Evolutionary conservation across 2,329 filamentous ascomycete species (phyloP).

Genomic region (Chrysoporthe puriensis): DNA sequence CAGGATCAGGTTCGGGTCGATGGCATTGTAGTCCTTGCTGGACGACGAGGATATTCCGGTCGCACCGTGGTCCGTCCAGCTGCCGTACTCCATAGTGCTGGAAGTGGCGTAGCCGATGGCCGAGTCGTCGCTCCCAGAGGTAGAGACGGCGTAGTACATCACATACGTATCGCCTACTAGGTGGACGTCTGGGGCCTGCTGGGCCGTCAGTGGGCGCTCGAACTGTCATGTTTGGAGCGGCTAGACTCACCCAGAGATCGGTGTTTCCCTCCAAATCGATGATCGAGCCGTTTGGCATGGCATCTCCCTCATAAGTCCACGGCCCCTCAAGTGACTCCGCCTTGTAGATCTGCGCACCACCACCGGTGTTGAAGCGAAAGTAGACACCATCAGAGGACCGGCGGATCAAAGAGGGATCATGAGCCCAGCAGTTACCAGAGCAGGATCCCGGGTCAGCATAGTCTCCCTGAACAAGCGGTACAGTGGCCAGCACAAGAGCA

Average conservation of each 20-base stretch:
- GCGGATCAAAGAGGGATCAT: constrained; percentile 24
- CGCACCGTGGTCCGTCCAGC: constrained; percentile 63
- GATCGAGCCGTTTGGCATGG: constrained; percentile 42
- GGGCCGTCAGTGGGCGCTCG: not conserved
- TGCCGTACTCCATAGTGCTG: constrained; percentile 52
- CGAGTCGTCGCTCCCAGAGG: constrained; percentile 62
- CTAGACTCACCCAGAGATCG: constrained; percentile 45
- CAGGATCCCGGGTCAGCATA: constrained; percentile 40
- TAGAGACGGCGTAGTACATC: constrained; percentile 68
- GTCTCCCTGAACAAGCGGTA: constrained; percentile 2
- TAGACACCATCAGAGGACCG: constrained; percentile 21
- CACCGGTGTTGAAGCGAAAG: constrained; percentile 44
- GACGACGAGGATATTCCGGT: constrained; percentile 53
- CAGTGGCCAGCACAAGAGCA: constrained; percentile 15
- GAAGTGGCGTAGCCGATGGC: constrained; percentile 62
- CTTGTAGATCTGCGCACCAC: constrained; percentile 45
- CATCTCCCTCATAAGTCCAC: constrained; percentile 47
- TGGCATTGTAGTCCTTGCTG: constrained; percentile 58
- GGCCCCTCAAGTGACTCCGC: constrained; percentile 43
- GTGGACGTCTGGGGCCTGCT: constrained; percentile 65
- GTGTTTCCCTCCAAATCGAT: constrained; percentile 46
- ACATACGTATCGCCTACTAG: constrained; percentile 62
- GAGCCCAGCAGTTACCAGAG: constrained; percentile 35
- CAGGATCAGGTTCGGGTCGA: constrained; percentile 60
- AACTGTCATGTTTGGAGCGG: not conserved